Evolutionary conservation across 257 asterid genomes (phyloP).

Genomic region (Nicotiana sylvestris): DNA sequence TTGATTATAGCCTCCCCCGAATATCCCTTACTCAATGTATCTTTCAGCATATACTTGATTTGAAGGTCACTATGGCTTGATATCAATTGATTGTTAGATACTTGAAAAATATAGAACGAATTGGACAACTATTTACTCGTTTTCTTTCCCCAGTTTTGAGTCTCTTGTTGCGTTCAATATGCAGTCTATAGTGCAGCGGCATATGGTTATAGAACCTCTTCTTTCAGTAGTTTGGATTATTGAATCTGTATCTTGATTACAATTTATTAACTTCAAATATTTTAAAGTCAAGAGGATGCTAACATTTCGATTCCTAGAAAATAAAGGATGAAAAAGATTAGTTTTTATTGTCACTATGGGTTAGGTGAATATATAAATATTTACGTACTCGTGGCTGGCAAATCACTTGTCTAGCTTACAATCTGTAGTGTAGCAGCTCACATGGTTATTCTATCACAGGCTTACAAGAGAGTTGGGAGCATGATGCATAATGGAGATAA

Average conservation of each 20-base stretch:
- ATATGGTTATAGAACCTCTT: not conserved
- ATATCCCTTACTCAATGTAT: not conserved
- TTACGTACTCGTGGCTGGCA: constrained; percentile 3
- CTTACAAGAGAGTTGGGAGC: constrained; percentile 84
- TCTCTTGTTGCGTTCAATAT: constrained; percentile 4
- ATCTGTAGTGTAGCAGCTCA: not conserved
- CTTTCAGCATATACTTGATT: not conserved
- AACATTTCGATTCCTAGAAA: not conserved
- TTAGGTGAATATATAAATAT: not conserved
- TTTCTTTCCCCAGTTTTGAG: not conserved
- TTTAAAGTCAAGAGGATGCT: not conserved
- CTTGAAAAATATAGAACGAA: not conserved
- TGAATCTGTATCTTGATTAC: not conserved
- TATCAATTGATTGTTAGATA: not conserved
- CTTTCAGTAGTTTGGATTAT: not conserved
- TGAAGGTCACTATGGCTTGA: not conserved
- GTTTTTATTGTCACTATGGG: not conserved
- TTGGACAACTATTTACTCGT: not conserved
- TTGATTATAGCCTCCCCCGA: not conserved
- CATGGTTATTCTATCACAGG: constrained; percentile 32
- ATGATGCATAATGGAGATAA: constrained; percentile 75
- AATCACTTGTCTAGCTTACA: constrained; percentile 10
- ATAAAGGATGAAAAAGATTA: not conserved
- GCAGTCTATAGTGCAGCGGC: not conserved
- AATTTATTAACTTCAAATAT: not conserved